Percentiles rank a stretch among this genome's conserved stretches.
Evolutionary conservation across 2,329 filamentous ascomycete species (phyloP).

Genomic region (Cytospora mali): DNA sequence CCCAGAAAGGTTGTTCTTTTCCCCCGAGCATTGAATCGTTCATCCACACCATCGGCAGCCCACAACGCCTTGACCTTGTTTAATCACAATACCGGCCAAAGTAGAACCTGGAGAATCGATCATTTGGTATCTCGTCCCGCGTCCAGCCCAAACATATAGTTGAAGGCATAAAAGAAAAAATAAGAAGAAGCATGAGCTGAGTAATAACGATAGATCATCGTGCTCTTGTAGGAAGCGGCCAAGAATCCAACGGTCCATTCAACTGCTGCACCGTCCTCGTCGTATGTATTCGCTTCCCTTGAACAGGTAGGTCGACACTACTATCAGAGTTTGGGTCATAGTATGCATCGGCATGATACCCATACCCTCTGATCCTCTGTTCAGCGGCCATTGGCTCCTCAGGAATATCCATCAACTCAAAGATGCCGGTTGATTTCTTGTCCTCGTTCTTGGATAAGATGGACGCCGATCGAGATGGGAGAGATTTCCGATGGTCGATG

Average conservation of each 20-base stretch:
- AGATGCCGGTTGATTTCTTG: slow-evolving; percentile 15
- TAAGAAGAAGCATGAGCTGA: no score
- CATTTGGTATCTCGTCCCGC: background rate
- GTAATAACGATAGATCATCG: no score
- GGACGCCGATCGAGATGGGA: slow-evolving; percentile 6
- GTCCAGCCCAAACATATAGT: background rate
- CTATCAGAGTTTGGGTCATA: slow-evolving; percentile 11
- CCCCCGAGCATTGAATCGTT: no score
- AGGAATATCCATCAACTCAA: slow-evolving; percentile 22
- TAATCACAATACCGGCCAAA: background rate
- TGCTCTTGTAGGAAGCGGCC: slow-evolving; percentile 6
- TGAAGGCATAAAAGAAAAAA: background rate
- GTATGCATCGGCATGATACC: slow-evolving; percentile 22
- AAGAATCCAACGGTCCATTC: slow-evolving; percentile 11
- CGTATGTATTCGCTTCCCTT: slow-evolving; percentile 2
- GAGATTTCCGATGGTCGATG: slow-evolving; percentile 11
- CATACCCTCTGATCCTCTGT: background rate
- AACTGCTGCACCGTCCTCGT: slow-evolving; percentile 13
- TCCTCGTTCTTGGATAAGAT: slow-evolving; percentile 25
- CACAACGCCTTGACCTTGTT: background rate
- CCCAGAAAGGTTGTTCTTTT: no score
- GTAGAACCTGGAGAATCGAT: background rate
- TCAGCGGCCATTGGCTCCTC: slow-evolving; percentile 12
- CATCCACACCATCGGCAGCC: background rate
- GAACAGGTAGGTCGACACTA: slow-evolving; percentile 8